These are phyloP conservation scores for Eucalyptus tenuipes DNA, from an alignment of 345 rosid genomes.

Conservation along the genomic window DNA sequence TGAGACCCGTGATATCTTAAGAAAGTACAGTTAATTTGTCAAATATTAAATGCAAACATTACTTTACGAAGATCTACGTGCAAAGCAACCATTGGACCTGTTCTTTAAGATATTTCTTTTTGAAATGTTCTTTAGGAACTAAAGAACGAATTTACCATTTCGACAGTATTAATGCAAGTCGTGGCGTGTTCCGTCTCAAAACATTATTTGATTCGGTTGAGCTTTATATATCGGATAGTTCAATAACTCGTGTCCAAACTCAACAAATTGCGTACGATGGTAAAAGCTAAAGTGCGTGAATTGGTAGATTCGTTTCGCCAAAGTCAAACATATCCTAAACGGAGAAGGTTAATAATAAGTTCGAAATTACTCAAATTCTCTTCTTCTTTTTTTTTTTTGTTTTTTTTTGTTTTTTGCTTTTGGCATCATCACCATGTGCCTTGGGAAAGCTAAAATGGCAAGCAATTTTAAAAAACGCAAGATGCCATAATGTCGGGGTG, in stretches of 20 bases:
- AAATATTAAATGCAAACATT: too few species aligned
- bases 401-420: accelerated
- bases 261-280: neutral
- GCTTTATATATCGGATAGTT: accelerated
- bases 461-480: neutral
- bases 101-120: too few species aligned
- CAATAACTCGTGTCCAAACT: neutral
- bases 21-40: too few species aligned
- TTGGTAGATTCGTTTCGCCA: too few species aligned
- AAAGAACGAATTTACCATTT: neutral
- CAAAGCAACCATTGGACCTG: too few species aligned
- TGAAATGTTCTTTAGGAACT: neutral
- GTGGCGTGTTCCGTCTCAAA: accelerated
- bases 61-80: too few species aligned
- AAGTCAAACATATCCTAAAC: neutral
- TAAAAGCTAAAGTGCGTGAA: neutral
- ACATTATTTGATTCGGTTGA: accelerated
- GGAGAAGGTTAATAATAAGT: neutral
- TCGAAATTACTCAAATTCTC: neutral
- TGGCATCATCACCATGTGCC: neutral
- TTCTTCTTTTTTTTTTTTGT: too few species aligned
- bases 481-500: neutral
- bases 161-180: accelerated
- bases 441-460: neutral
- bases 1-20: too few species aligned